These are phyloP conservation scores for Microdochium nivale DNA, from an alignment of 2,329 filamentous ascomycete genomes.

Conservation along the genomic window DNA sequence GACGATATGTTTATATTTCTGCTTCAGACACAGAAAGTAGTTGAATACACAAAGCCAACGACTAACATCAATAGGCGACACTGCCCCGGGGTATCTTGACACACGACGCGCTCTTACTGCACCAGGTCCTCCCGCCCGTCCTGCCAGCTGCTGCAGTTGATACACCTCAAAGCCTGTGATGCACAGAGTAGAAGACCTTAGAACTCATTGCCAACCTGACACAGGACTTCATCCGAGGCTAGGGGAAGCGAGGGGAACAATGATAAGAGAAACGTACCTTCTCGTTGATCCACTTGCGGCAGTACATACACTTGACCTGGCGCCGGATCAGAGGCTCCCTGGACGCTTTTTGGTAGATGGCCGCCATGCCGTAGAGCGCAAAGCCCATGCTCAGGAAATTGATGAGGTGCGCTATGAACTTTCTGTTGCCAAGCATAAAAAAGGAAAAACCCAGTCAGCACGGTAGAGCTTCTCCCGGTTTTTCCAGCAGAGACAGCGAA, in stretches of 20 bases:
- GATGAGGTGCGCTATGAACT: slow-evolving; percentile 55
- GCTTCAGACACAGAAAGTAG: no score
- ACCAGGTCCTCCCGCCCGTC: slow-evolving; percentile 42
- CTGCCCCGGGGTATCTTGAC: background rate
- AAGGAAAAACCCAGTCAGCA: background rate
- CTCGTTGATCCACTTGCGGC: slow-evolving; percentile 27
- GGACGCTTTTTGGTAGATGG: slow-evolving; percentile 50
- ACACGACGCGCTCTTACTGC: slow-evolving; percentile 5
- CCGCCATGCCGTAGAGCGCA: slow-evolving; percentile 55
- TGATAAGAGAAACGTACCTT: slow-evolving; percentile 15
- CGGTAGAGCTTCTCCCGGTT: no score
- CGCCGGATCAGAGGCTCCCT: slow-evolving; percentile 64
- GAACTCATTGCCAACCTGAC: no score
- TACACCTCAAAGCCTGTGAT: slow-evolving; percentile 34
- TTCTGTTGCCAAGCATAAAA: slow-evolving; percentile 21
- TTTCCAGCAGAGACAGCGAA: no score
- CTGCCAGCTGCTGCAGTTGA: slow-evolving; percentile 49
- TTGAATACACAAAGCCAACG: no score
- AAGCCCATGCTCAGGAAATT: slow-evolving; percentile 59
- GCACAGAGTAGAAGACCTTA: no score
- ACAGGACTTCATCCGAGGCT: no score
- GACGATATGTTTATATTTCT: no score
- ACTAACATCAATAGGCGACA: background rate
- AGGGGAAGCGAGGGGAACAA: no score
- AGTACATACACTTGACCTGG: slow-evolving; percentile 60